These are phyloP conservation scores for Psilocybe cyanescens DNA, from an alignment of 768 basidiomycete genomes.

Conservation along the genomic window DNA sequence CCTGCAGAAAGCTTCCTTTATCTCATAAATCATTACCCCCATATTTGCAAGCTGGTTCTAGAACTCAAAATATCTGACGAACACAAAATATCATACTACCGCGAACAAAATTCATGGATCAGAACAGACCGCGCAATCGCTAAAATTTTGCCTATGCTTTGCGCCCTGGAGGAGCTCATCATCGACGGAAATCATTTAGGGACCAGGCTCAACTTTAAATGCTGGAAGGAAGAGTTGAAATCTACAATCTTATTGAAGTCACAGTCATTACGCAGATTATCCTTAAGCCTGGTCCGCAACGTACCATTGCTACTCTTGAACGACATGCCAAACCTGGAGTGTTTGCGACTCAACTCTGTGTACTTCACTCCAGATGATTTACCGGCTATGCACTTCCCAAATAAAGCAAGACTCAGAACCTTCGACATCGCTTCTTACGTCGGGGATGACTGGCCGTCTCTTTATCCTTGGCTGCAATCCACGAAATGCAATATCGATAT, in stretches of 20 bases:
- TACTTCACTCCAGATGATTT: neutral
- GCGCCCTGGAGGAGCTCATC: neutral
- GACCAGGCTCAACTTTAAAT: conserved; percentile 13
- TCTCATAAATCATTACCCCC: conserved; percentile 6
- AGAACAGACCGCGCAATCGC: conserved; percentile 4
- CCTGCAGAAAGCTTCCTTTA: conserved; percentile 8
- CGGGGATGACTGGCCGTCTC: conserved; percentile 10
- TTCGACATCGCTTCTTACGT: neutral
- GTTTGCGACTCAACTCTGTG: neutral
- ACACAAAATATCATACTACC: conserved; percentile 5
- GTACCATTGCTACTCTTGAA: conserved; percentile 11
- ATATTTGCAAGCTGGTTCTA: conserved; percentile 10
- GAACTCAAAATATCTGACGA: conserved; percentile 15
- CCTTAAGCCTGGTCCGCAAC: conserved; percentile 9
- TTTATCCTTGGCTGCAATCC: conserved; percentile 13
- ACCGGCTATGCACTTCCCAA: neutral
- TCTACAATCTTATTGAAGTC: conserved; percentile 5
- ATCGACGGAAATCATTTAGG: conserved; percentile 2
- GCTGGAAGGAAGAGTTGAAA: conserved; percentile 8
- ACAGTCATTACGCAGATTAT: conserved; percentile 6
- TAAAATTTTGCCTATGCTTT: conserved; percentile 10
- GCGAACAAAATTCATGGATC: conserved; percentile 18
- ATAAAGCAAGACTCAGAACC: neutral
- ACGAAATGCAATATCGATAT: conserved; percentile 1
- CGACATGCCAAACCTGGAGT: conserved; percentile 8